These are phyloP conservation scores for Guadua angustifolia DNA, from an alignment of 176 grass and related monocot species.

Conservation along the genomic window DNA sequence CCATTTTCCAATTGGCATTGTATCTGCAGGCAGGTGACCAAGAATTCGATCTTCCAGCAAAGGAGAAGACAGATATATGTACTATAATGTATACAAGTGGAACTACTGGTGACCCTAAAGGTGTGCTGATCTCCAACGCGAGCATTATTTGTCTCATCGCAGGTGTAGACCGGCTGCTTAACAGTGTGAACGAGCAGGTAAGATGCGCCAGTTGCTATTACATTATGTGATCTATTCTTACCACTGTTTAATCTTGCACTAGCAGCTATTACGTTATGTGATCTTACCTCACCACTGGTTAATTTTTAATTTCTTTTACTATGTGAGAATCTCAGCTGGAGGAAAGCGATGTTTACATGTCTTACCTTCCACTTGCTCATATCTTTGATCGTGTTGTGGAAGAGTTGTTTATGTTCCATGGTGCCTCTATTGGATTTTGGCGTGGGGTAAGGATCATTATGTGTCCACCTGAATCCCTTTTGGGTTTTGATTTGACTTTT, in stretches of 20 bases:
- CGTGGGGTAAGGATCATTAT: conserved; percentile 66
- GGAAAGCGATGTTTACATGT: conserved; percentile 81
- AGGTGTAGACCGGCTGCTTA: conserved; percentile 67
- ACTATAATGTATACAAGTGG: conserved; percentile 96
- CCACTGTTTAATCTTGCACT: background rate
- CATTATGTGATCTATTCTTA: background rate
- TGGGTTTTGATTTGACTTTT: conserved; percentile 37
- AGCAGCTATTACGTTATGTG: conserved; percentile 25
- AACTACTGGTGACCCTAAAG: conserved; percentile 88
- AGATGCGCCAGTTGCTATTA: conserved; percentile 19
- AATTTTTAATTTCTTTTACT: conserved; percentile 31
- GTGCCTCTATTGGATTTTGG: conserved; percentile 98
- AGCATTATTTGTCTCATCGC: conserved; percentile 73
- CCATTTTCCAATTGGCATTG: background rate
- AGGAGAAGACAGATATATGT: conserved; percentile 73
- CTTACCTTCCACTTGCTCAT: conserved; percentile 96
- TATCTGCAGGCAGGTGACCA: conserved; percentile 57
- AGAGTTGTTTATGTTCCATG: conserved; percentile 93
- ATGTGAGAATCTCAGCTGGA: conserved; percentile 58
- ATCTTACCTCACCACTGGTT: conserved; percentile 11
- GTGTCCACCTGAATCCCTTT: conserved; percentile 30
- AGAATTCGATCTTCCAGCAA: conserved; percentile 77
- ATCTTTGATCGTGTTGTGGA: conserved; percentile 95
- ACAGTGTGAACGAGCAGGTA: conserved; percentile 57
- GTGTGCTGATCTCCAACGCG: conserved; percentile 82